Conservation (phyloP, 345 rosid species). For the Moricandia moricandioides region DNA sequence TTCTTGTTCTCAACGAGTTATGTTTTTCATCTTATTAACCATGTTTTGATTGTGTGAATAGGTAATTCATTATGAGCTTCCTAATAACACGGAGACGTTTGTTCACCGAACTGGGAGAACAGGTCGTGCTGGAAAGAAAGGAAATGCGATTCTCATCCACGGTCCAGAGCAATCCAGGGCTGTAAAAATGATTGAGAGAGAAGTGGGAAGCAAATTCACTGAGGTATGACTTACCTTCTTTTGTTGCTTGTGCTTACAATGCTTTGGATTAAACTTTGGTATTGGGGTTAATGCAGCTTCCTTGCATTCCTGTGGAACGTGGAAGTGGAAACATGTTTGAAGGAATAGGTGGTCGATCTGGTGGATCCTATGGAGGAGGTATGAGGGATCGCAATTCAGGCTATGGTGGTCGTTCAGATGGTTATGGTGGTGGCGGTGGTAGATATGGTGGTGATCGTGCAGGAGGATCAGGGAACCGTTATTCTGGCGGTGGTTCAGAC, state of each 20-base stretch:
- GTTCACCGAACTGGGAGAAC: conserved; percentile 99
- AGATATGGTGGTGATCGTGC: conserved; percentile 33
- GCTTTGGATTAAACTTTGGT: neutral
- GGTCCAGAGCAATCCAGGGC: conserved; percentile 61
- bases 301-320: conserved; percentile 49
- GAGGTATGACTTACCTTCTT: conserved; percentile 47
- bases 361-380: conserved; percentile 45
- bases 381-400: conserved; percentile 50
- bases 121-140: conserved; percentile 99
- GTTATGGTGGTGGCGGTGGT: conserved; percentile 35
- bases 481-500: conserved; percentile 42
- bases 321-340: conserved; percentile 47
- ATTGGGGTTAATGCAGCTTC: conserved; percentile 51
- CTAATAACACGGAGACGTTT: conserved; percentile 83
- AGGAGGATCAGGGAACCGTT: conserved; percentile 28
- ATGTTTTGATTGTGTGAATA: conserved; percentile 24
- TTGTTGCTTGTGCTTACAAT: neutral
- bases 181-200: conserved; percentile 70
- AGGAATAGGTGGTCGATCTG: conserved; percentile 45
- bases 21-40: conserved; percentile 2
- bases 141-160: conserved; percentile 78
- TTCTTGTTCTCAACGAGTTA: neutral
- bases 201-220: conserved; percentile 75
- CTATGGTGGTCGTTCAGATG: conserved; percentile 47
- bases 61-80: conserved; percentile 94